These are phyloP conservation scores for Pisolithus albus DNA, from an alignment of 768 basidiomycete species.

Conservation along the genomic window DNA sequence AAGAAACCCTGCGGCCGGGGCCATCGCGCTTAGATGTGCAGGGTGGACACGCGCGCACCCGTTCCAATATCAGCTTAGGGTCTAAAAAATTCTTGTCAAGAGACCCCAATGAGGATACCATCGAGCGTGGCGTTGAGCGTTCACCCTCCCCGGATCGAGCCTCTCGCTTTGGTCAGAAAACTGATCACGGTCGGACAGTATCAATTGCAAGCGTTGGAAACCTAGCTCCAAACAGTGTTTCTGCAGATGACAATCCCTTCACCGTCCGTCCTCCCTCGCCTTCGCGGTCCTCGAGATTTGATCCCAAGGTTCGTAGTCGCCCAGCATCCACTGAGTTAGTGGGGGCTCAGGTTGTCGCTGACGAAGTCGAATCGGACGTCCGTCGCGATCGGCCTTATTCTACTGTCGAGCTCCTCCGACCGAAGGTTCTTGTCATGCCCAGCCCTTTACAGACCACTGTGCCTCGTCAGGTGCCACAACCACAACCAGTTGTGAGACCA, in stretches of 20 bases:
- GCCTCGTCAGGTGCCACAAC: conserved; percentile 20
- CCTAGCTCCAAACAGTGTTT: conserved; percentile 24
- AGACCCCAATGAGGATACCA: conserved; percentile 27
- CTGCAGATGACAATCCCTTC: conserved; percentile 56
- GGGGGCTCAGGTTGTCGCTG: conserved; percentile 56
- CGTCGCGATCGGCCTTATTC: conserved; percentile 56
- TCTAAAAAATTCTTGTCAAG: conserved; percentile 41
- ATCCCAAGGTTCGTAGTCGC: conserved; percentile 68
- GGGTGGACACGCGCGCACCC: conserved; percentile 36
- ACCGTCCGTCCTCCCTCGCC: conserved; percentile 58
- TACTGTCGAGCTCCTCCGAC: conserved; percentile 73
- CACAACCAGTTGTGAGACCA: conserved; percentile 28
- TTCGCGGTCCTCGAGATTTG: conserved; percentile 63
- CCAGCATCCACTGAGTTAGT: conserved; percentile 60
- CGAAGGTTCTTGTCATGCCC: conserved; percentile 93
- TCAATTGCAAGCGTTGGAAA: conserved; percentile 45
- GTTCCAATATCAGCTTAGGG: conserved; percentile 47
- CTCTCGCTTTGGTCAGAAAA: conserved; percentile 41
- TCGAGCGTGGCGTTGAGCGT: conserved; percentile 14
- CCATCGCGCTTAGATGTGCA: conserved; percentile 30
- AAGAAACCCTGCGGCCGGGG: conserved; percentile 29
- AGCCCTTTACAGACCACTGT: conserved; percentile 63
- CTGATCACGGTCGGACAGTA: conserved; percentile 29
- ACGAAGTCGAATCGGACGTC: conserved; percentile 35
- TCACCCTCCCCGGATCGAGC: conserved; percentile 33